Evolutionary conservation across 106 monocot species (phyloP), one percentile per base, ranked within the genome.

Genomic region (Dendrobium catenatum): DNA sequence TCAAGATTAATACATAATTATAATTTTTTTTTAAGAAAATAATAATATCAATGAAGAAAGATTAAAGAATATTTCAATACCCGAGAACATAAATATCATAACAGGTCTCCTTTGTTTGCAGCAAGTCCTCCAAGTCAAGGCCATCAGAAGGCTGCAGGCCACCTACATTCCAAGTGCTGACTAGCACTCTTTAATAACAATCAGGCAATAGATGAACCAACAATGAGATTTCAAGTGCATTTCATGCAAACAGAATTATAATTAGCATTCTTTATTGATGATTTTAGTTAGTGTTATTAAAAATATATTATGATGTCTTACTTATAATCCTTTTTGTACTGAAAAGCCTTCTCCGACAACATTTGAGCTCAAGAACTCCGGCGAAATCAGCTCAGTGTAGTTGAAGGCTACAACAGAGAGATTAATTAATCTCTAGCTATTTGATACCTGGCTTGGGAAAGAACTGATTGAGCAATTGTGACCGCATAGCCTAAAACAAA

Each of bases 31-130:
- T 6, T 13, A 13, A 31, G 17, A 42, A 42, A 11, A 11, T 54
- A 54, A 26, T 29, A 29, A 22, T 54, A 54, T 75, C 9, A 75
- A 61, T 61, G 17, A 15, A 44, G 20, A 58, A 58, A 58, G 1
- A 31, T 33, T 42, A 22, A 43, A 4, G 2, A 26, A 49, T 2
- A 70, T 5, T 13, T 7, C 17, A 54, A 18, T 93, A 93, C 93
- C 93, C 93, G 75, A 93, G 88, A 87, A 93, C 90, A 70, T 93
- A 93, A n/a, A 93, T 90, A 59, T 93, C 93, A 42, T 93, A 86
- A 24, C 42, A 78, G 27, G 83, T 83, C 67, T 87, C 78, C 10
- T 76, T 76, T 5, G 81, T 67, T 75, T 88, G 88, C 47, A 93
- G 64, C 93, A 90, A 90, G 73, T 93, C 93, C 18, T 88, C 93